Conservation (phyloP, 768 basidiomycete species). For the Psilocybe azurescens region DNA sequence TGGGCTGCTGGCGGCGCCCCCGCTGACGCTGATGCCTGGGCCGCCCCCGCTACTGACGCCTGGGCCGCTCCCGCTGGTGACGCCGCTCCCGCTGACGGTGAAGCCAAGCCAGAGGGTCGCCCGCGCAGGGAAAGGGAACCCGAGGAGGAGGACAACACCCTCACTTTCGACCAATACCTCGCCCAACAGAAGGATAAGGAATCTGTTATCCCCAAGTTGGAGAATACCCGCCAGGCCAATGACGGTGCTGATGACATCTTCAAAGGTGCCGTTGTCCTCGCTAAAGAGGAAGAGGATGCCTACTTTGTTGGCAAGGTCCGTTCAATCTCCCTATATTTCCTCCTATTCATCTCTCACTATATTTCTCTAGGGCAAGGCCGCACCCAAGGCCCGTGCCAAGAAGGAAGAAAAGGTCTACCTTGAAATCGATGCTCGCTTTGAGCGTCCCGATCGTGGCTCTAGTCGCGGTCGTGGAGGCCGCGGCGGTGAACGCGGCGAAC, state of each 20-base stretch:
- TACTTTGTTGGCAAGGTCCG: constrained; percentile 93
- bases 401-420: constrained; percentile 92
- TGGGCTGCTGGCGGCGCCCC: constrained; percentile 41
- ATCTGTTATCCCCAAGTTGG: constrained; percentile 74
- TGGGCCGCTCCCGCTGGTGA: constrained; percentile 41
- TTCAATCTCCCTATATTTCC: constrained; percentile 6
- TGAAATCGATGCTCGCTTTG: constrained; percentile 91
- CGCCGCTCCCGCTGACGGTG: constrained; percentile 45
- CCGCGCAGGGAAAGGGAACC: constrained; percentile 60
- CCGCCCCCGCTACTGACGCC: constrained; percentile 39
- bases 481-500: constrained; percentile 45
- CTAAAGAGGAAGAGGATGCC: constrained; percentile 74
- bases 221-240: constrained; percentile 76
- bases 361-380: constrained; percentile 57
- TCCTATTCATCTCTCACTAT: constrained; percentile 12
- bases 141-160: constrained; percentile 92
- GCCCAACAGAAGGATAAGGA: constrained; percentile 78
- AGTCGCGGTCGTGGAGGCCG: constrained; percentile 46
- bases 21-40: constrained; percentile 28
- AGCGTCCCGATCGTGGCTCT: constrained; percentile 73
- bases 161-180: constrained; percentile 93
- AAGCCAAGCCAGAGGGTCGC: constrained; percentile 40
- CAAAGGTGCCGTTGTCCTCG: constrained; percentile 71
- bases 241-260: constrained; percentile 76
- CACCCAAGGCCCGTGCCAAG: constrained; percentile 72